Percentiles rank a stretch among this genome's conserved stretches.
These are phyloP conservation scores for Sphaerosporella brunnea DNA, from an alignment of 495 filamentous ascomycete genomes.

Conservation along the genomic window DNA sequence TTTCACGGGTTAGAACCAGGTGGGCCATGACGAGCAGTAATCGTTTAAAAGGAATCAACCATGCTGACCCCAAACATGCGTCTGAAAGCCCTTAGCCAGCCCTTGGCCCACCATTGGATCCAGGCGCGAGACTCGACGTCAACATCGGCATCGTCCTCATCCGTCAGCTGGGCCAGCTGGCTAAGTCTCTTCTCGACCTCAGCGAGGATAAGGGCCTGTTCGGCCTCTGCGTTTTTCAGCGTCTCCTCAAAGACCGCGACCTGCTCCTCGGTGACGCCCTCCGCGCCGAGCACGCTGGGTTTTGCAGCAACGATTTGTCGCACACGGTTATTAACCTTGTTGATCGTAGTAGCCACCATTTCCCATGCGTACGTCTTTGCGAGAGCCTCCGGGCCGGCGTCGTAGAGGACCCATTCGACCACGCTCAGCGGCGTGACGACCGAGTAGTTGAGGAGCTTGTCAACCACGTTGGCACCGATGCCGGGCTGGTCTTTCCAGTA, in stretches of 20 bases:
- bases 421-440: constrained; percentile 71
- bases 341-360: constrained; percentile 68
- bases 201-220: constrained; percentile 62
- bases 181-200: constrained; percentile 63
- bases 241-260: constrained; percentile 46
- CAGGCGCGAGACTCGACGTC: constrained; percentile 40
- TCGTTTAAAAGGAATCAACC: too few relatives aligned
- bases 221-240: constrained; percentile 42
- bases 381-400: constrained; percentile 50
- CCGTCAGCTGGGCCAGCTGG: constrained; percentile 50
- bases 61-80: constrained; percentile 51
- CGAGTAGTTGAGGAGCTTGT: constrained; percentile 95
- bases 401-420: constrained; percentile 67
- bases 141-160: constrained; percentile 35
- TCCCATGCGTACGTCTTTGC: constrained; percentile 64
- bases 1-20: too few relatives aligned
- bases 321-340: constrained; percentile 80
- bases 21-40: too few relatives aligned
- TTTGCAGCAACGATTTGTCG: constrained; percentile 56
- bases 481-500: constrained; percentile 92
- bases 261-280: constrained; percentile 29
- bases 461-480: constrained; percentile 79
- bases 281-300: constrained; percentile 26
- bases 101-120: constrained; percentile 60
- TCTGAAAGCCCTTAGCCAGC: constrained; percentile 73